Base-by-base conservation (phyloP, 192 early-diverging fungal species). In the Coemansia pectinata region DNA sequence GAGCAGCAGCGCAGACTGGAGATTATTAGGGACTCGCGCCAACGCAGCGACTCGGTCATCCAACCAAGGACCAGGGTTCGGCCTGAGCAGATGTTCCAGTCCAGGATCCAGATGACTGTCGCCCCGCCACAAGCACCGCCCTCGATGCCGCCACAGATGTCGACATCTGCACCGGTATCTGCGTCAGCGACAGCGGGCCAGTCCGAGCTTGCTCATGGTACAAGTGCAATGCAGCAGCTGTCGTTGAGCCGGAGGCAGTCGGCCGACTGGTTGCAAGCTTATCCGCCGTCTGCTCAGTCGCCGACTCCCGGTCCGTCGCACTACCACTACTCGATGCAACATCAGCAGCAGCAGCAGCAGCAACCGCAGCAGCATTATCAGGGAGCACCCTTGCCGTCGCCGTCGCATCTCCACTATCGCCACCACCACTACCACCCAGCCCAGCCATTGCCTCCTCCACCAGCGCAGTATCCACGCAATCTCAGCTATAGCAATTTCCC, bases 11-110 rank as follows among this genome's bases (percentile, higher is more conserved):
- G 71, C 12, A 57, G 79, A 1, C 41, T 73, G 47, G 74, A 74
- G 9, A 62, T 77, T 21, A 77, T 82, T 27, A 59, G 79, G 8
- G 79, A 82, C 48, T 44, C 64, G 47, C 70, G 79, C 0, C 64
- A 59, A 15, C 69, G 64, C 12, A 62, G 72, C 19, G 64, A 66
- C 2, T 57, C 73, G n/a, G 23, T 53, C 0, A 67, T 75, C 19
- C 33, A 69, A 55, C 72, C 71, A 8, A 63, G 53, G 29, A 33
- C 5, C 15, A 12, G 27, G 31, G 53, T 15, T 5, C 10, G 63
- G 23, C 71, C 67, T 7, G 68, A 70, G 62, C 62, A 59, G 63
- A 57, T 57, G 53, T 57, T 17, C 53, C 53, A 57, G 53, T 57
- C 53, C 11, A 57, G 14, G 53, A 57, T 57, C 53, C 53, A 57